A percentile compares a stretch with the other conserved stretches of the same genome.
Evolutionary conservation across 495 filamentous ascomycete species (phyloP).

Genomic region (Aspergillus indologenus): DNA sequence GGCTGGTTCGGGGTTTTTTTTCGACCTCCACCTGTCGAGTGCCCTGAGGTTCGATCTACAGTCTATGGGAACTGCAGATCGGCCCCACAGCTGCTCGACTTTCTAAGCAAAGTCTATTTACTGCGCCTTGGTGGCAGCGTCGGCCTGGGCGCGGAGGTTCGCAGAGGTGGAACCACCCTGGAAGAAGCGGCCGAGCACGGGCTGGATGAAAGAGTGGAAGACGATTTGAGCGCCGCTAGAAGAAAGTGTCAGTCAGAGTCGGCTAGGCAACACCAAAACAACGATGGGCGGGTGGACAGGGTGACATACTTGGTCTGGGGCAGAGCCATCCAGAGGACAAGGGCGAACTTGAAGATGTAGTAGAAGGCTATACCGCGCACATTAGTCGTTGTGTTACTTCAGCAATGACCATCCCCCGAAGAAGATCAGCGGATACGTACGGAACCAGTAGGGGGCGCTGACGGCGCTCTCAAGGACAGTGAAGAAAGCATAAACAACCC

Average conservation of each 20-base stretch:
- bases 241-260: constrained; percentile 26
- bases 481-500: constrained; percentile 93
- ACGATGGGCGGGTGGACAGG: neutral
- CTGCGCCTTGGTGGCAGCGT: constrained; percentile 61
- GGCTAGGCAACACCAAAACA: neutral
- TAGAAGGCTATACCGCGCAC: constrained; percentile 69
- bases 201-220: constrained; percentile 94
- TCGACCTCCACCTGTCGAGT: neutral
- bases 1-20: neutral
- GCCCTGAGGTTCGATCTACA: neutral
- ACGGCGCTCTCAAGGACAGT: constrained; percentile 90
- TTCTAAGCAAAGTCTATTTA: constrained; percentile 15
- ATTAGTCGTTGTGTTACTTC: constrained; percentile 13
- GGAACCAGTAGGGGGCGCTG: constrained; percentile 98
- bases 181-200: constrained; percentile 90
- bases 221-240: constrained; percentile 87
- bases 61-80: neutral
- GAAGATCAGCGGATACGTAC: constrained; percentile 40
- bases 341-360: constrained; percentile 98
- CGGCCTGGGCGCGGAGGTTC: constrained; percentile 87
- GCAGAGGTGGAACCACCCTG: constrained; percentile 70
- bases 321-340: constrained; percentile 95
- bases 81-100: neutral
- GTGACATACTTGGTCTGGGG: constrained; percentile 80
- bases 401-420: neutral